These are phyloP conservation scores for Massariosphaeria phaeospora DNA, from an alignment of 495 filamentous ascomycete genomes.

Conservation along the genomic window DNA sequence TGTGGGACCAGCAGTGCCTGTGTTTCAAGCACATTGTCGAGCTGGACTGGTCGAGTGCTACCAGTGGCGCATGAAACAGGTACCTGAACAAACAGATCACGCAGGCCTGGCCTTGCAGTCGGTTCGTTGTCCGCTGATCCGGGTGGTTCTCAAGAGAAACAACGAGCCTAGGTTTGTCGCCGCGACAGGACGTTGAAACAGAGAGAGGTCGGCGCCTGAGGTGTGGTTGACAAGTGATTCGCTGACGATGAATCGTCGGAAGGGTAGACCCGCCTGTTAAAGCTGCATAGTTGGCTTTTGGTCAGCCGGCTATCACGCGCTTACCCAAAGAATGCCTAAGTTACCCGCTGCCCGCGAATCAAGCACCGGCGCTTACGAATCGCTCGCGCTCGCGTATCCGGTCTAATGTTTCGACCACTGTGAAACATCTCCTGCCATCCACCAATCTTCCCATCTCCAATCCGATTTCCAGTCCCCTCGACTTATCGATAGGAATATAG, in stretches of 20 bases:
- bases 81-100: neutral
- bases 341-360: too few species aligned
- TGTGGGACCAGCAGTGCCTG: constrained; percentile 8
- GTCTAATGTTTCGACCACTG: too few species aligned
- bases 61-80: constrained; percentile 18
- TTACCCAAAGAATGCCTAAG: too few species aligned
- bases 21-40: constrained; percentile 13
- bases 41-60: constrained; percentile 1
- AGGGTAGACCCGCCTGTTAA: too few species aligned
- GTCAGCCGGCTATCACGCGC: too few species aligned
- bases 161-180: neutral
- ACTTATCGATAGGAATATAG: too few species aligned
- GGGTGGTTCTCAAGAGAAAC: neutral
- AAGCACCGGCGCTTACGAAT: too few species aligned
- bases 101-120: neutral
- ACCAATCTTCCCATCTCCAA: too few species aligned
- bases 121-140: neutral
- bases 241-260: constrained; percentile 6
- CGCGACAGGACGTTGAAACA: constrained; percentile 9
- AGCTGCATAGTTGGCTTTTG: too few species aligned
- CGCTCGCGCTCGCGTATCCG: too few species aligned
- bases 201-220: neutral
- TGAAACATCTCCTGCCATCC: too few species aligned
- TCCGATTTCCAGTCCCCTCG: too few species aligned
- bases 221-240: neutral